Base-by-base conservation (phyloP, 805 yeast genomes). In the Hanseniaspora taiwanica region DNA sequence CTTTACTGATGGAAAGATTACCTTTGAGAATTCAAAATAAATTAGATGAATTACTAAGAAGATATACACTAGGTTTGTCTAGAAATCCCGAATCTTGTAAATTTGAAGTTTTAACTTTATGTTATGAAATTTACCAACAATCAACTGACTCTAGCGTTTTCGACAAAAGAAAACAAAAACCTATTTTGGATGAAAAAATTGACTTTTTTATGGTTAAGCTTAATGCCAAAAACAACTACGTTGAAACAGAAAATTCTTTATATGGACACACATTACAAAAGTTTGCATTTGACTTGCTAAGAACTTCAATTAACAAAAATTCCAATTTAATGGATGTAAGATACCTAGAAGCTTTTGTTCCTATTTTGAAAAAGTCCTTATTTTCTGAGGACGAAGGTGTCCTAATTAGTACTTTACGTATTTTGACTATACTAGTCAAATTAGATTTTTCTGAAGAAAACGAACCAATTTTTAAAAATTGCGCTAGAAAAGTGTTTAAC, bases 51-150 rank as follows among this genome's bases (percentile, higher is more conserved):
- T 62, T 91, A 32, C 57, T 89, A 47, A 71, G 83, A 55, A 71
- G 94, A 45, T 74, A 78, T 50, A 68, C 94, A 0, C 58, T 74
- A n/a, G 98, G 98, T 23, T 62, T 91, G 42, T 73, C 76, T 48
- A 77, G 71, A 46, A 91, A 89, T 55, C 64, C 62, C 5, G 82
- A 77, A 42, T 61, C 74, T 1, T 58, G 74, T 2, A 62, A 75
- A 0, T 65, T 69, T 19, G 78, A 76, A 16, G 74, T 81, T 36
- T 62, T 89, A 35, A 63, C 74, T 6, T 63, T 89, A 44, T 80
- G 94, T 56, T 79, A 74, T 53, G 87, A 86, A 55, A 63, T 89
- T 21, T 76, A 74, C 52, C 55, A 65, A 21, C 78, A 75, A 46
- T 67, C 87, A 1, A 56, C 59, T 16, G 60, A 53, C 43, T 43